Evolutionary conservation across 2,329 filamentous ascomycete species (phyloP).

Genomic region (Aspergillus tamarii): DNA sequence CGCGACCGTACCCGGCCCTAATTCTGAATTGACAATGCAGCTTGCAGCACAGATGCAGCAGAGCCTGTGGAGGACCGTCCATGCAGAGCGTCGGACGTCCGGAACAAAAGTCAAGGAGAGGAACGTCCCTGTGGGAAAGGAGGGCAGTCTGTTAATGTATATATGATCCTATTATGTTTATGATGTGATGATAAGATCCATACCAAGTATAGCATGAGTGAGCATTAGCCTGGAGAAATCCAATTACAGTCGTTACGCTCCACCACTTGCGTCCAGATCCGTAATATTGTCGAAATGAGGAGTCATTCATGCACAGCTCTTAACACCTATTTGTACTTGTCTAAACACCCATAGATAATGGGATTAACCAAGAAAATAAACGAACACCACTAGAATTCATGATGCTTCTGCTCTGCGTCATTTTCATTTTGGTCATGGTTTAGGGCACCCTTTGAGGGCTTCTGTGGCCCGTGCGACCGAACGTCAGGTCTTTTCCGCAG

Average conservation of each 20-base stretch:
- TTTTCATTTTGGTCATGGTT: constrained; percentile 2
- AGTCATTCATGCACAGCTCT: background rate
- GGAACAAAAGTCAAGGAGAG: background rate
- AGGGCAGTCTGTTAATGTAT: constrained; percentile 17
- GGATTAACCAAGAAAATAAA: background rate
- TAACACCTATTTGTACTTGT: background rate
- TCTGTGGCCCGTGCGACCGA: constrained; percentile 34
- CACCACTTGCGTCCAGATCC: background rate
- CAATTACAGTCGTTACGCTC: constrained; percentile 20
- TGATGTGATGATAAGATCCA: constrained; percentile 28
- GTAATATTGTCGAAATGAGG: background rate
- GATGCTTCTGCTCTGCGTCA: background rate
- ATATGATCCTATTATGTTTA: constrained; percentile 27
- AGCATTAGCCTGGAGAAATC: constrained; percentile 10
- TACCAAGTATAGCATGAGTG: constrained; percentile 9
- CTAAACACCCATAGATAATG: background rate
- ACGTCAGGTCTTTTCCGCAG: constrained; percentile 24
- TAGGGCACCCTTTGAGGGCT: constrained; percentile 32
- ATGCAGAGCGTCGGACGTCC: constrained; percentile 9
- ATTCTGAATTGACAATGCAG: constrained; percentile 8
- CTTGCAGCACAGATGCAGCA: constrained; percentile 6
- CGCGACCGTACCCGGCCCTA: constrained; percentile 10
- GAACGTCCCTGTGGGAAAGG: constrained; percentile 6
- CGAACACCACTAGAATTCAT: background rate
- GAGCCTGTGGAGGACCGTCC: background rate